Evolutionary conservation across 257 asterid species (phyloP).

Genomic region (Marsdenia floribunda): DNA sequence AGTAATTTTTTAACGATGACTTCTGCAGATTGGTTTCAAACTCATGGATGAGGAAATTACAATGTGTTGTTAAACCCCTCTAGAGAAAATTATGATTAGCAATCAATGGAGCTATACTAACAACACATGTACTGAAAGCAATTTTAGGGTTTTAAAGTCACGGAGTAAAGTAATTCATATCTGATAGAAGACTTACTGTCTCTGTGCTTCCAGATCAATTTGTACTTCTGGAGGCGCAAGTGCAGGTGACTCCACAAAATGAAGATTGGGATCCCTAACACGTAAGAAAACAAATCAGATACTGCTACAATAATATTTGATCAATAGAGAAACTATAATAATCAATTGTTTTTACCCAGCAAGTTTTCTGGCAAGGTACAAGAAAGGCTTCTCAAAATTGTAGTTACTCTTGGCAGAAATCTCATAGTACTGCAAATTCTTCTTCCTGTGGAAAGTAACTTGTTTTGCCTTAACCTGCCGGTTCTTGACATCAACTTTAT

Average conservation of each 20-base stretch:
- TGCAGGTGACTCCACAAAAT: conserved; percentile 14
- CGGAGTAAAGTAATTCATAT: conserved; percentile 33
- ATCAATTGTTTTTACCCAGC: neutral
- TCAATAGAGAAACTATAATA: neutral
- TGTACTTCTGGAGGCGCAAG: conserved; percentile 17
- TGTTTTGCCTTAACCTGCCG: conserved; percentile 12
- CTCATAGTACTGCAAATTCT: conserved; percentile 9
- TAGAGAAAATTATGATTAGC: neutral
- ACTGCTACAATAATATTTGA: too few relatives aligned
- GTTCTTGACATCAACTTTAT: conserved; percentile 13
- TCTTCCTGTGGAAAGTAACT: conserved; percentile 15
- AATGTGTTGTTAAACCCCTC: neutral
- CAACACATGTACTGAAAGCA: neutral
- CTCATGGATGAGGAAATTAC: neutral
- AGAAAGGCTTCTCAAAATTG: conserved; percentile 71
- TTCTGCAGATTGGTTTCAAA: neutral
- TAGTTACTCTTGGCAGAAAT: conserved; percentile 69
- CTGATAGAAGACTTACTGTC: neutral
- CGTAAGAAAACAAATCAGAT: neutral
- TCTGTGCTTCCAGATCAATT: conserved; percentile 10
- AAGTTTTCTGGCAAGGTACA: conserved; percentile 13
- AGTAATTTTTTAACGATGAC: neutral
- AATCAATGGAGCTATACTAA: neutral
- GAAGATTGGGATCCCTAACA: conserved; percentile 9
- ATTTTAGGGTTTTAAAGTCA: conserved; percentile 13